These are phyloP conservation scores for Pythium dissimile DNA, from an alignment of 352 stramenopile genomes.

Conservation along the genomic window DNA sequence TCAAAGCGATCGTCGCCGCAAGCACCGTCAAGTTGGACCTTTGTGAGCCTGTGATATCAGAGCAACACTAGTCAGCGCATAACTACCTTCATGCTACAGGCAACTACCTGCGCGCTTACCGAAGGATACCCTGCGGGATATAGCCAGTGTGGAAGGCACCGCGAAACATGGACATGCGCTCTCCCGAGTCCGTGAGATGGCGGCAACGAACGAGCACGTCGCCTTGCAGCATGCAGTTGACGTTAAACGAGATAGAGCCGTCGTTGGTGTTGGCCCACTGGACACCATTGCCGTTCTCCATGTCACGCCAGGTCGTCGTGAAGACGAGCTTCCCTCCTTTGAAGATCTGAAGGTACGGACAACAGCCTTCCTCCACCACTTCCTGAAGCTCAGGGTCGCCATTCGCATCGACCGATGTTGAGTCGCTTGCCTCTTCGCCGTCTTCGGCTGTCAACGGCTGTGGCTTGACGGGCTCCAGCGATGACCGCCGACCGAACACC, in stretches of 20 bases:
- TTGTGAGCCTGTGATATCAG: conserved; percentile 76
- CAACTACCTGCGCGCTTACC: conserved; percentile 31
- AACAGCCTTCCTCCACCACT: conserved; percentile 88
- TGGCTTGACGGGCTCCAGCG: conserved; percentile 56
- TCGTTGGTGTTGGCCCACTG: conserved; percentile 90
- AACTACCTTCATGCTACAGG: not conserved
- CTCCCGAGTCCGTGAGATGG: conserved; percentile 88
- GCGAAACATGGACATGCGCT: conserved; percentile 96
- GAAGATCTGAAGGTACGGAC: conserved; percentile 98
- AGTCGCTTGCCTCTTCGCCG: conserved; percentile 18
- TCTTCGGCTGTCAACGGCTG: conserved; percentile 25
- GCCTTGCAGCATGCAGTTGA: conserved; percentile 96
- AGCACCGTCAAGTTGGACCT: conserved; percentile 94
- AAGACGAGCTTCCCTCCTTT: conserved; percentile 96
- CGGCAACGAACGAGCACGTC: conserved; percentile 96
- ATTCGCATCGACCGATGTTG: conserved; percentile 16
- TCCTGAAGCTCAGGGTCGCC: conserved; percentile 56
- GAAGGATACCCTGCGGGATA: conserved; percentile 93
- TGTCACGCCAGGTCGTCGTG: conserved; percentile 89
- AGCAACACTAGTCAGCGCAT: not conserved
- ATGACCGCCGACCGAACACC: conserved; percentile 70
- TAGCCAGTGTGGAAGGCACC: conserved; percentile 98
- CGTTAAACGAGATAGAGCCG: conserved; percentile 91
- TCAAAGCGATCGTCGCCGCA: conserved; percentile 92
- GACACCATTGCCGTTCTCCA: conserved; percentile 83